Evolutionary conservation across 129 eudicot genomes (phyloP).

Genomic region (Escallonia rubra): DNA sequence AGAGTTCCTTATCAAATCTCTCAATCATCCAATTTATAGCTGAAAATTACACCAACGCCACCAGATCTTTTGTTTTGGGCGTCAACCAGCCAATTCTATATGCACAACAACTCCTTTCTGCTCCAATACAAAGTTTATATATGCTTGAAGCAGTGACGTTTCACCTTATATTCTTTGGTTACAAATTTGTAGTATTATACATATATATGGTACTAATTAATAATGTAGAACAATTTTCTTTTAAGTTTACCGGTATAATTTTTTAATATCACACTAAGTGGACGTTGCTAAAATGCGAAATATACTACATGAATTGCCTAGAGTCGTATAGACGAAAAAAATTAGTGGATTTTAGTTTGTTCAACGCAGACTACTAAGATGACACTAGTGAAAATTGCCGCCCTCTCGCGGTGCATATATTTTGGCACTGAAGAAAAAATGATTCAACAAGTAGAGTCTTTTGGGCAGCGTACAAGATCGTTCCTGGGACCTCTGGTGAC

Average conservation of each 20-base stretch:
- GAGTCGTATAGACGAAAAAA: not conserved
- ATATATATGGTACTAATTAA: not conserved
- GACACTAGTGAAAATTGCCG: no score
- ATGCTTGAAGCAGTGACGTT: constrained; percentile 12
- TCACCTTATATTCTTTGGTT: not conserved
- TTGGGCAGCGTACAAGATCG: not conserved
- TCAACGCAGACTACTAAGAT: no score
- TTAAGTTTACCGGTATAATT: no score
- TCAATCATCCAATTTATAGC: not conserved
- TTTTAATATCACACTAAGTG: not conserved
- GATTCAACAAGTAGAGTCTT: not conserved
- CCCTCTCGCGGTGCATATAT: not conserved
- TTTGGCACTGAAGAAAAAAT: not conserved
- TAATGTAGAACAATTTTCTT: not conserved
- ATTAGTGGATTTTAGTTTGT: no score
- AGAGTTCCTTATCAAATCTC: not conserved
- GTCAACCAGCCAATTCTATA: no score
- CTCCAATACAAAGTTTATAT: not conserved
- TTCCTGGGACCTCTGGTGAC: no score
- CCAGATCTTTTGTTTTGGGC: no score
- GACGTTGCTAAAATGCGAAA: not conserved
- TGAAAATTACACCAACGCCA: not conserved
- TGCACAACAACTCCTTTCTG: not conserved
- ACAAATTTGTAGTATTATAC: not conserved
- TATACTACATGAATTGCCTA: not conserved